Evolutionary conservation across 306 rosid species (phyloP), one percentile per base, ranked within the genome.

Genomic region (Datisca glomerata): DNA sequence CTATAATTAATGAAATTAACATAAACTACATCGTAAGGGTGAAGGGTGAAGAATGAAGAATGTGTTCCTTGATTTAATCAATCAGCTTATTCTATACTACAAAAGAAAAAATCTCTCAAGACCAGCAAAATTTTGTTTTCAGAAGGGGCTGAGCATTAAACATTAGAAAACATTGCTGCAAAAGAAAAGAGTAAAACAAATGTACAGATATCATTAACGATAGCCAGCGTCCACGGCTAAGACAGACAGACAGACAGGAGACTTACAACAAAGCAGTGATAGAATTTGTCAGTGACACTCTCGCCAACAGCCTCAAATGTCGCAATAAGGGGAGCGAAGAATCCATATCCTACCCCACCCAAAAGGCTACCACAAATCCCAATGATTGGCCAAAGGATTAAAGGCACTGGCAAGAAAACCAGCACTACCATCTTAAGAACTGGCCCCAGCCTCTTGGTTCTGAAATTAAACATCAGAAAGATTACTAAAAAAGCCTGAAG

Each of bases 261-360:
- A 80, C 85, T 61, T 57, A 80, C 93, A 28, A 40, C 36, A 48
- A 74, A 69, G 52, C 81, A 80, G 69, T 74, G 93, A 60, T 66
- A 54, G 41, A 71, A 54, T 59, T 85, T 77, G 40, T 61, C 54
- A 3, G 42, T 16, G 19, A 69, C 51, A 51, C 41, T 62, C 43
- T 28, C 57, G 19, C 82, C 87, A n/a, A 73, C 67, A 4, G 85
- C 85, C 65, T 77, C 85, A 67, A 85, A 77, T 53, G 93, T 85
- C 41, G 80, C 73, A 57, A 80, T 57, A 59, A 85, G 75, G 24
- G 96, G 96, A 51, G 65, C 34, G 36, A 85, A 80, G 35, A 74
- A 27, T 4, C 93, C 96, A 60, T 74, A 85, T 69, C 85, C 96
- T 18, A 85, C 46, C 63, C 86, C 96, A 35, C 79, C 85, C 37